Conservation (phyloP, 2,329 filamentous ascomycete species). For the Penicillium sp. region DNA sequence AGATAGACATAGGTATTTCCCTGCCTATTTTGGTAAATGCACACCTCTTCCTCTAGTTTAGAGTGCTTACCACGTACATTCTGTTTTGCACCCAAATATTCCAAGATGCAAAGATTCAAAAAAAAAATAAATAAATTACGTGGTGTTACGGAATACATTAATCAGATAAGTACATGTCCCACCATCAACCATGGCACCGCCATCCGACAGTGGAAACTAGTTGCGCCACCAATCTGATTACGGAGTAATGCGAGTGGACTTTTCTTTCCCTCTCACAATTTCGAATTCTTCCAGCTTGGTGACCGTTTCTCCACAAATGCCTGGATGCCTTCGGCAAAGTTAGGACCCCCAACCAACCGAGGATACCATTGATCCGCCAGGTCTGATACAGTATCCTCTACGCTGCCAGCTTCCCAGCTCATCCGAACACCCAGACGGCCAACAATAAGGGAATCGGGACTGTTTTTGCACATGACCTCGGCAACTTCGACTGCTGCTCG, state of each 20-base stretch:
- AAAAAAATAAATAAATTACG: background rate
- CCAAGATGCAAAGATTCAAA: background rate
- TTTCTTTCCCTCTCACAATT: constrained; percentile 25
- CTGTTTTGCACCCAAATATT: background rate
- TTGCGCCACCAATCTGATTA: constrained; percentile 10
- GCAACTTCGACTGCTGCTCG: constrained; percentile 58
- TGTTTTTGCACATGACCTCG: constrained; percentile 60
- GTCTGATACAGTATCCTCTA: constrained; percentile 59
- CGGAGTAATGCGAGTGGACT: background rate
- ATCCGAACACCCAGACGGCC: constrained; percentile 66
- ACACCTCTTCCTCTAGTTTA: background rate
- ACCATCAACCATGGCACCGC: background rate
- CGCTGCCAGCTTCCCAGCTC: constrained; percentile 69
- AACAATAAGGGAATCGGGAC: constrained; percentile 72
- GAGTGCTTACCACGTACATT: background rate
- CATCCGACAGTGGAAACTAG: background rate
- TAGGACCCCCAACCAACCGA: constrained; percentile 62
- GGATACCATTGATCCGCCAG: constrained; percentile 60
- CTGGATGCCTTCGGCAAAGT: constrained; percentile 69
- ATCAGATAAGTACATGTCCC: constrained; percentile 7
- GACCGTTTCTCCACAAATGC: constrained; percentile 74
- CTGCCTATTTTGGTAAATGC: background rate
- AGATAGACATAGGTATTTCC: background rate
- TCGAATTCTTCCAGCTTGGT: constrained; percentile 56
- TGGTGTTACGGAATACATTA: background rate